Conservation (phyloP, 2,329 filamentous ascomycete genomes). For the Nigrograna mackinnonii region DNA sequence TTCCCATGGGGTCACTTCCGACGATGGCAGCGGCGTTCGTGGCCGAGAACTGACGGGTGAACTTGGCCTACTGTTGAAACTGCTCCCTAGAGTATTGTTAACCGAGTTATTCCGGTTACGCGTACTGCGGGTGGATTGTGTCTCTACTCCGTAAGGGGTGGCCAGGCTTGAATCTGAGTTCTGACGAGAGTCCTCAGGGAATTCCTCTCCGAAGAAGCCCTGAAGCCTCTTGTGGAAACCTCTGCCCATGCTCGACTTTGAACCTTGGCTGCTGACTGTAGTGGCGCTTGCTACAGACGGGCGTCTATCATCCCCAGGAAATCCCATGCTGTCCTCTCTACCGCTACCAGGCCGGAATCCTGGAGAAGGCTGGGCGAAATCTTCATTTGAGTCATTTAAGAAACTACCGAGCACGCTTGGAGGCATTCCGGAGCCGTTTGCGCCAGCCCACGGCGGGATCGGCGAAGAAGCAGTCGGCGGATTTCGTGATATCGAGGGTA, state of each 20-base stretch:
- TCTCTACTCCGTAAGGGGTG: slow-evolving; percentile 51
- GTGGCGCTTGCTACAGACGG: slow-evolving; percentile 89
- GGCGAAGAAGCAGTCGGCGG: slow-evolving; percentile 60
- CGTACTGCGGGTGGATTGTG: slow-evolving; percentile 67
- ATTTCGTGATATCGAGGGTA: slow-evolving; percentile 62
- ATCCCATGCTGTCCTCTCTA: slow-evolving; percentile 50
- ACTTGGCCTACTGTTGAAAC: slow-evolving; percentile 56
- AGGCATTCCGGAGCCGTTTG: slow-evolving; percentile 45
- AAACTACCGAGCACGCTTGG: slow-evolving; percentile 60
- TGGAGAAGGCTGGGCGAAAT: slow-evolving; percentile 70
- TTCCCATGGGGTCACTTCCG: slow-evolving; percentile 95
- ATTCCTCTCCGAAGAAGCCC: slow-evolving; percentile 92
- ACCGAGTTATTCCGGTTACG: slow-evolving; percentile 85
- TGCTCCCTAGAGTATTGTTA: slow-evolving; percentile 61
- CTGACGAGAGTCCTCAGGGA: slow-evolving; percentile 65
- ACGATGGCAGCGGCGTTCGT: slow-evolving; percentile 82
- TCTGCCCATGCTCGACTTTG: slow-evolving; percentile 71
- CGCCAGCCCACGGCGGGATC: slow-evolving; percentile 54
- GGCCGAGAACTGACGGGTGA: slow-evolving; percentile 79
- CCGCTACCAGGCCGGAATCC: slow-evolving; percentile 64
- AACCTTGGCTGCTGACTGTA: slow-evolving; percentile 83
- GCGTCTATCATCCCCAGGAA: slow-evolving; percentile 68
- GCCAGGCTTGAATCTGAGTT: slow-evolving; percentile 73
- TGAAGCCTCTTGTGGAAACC: slow-evolving; percentile 79
- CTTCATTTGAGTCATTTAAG: slow-evolving; percentile 77